Conservation (phyloP, 2,329 filamentous ascomycete species). For the Xylaria sp. region DNA sequence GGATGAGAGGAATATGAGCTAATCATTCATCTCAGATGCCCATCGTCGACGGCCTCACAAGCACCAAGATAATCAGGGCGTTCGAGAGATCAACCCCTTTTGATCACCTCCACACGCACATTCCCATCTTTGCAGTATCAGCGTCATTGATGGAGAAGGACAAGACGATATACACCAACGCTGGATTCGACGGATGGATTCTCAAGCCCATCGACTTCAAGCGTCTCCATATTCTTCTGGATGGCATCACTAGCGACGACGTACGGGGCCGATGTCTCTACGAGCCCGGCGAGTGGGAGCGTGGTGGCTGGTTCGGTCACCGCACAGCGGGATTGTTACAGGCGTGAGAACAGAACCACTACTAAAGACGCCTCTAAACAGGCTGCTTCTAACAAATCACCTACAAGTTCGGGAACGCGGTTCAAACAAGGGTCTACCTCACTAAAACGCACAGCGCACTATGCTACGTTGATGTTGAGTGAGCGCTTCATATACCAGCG, state of each 20-base stretch:
- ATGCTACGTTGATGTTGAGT: neutral
- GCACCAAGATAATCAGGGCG: slow-evolving; percentile 84
- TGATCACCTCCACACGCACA: slow-evolving; percentile 69
- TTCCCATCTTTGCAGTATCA: slow-evolving; percentile 88
- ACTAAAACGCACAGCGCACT: neutral
- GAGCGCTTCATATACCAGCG: slow-evolving; percentile 1
- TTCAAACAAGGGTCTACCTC: neutral
- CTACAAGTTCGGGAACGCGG: neutral
- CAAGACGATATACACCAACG: slow-evolving; percentile 74
- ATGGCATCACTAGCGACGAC: slow-evolving; percentile 72
- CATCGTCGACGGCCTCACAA: slow-evolving; percentile 84
- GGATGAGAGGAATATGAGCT: slow-evolving; percentile 1
- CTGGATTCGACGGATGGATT: slow-evolving; percentile 92
- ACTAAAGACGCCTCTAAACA: neutral
- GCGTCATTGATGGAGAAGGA: slow-evolving; percentile 81
- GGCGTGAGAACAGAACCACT: neutral
- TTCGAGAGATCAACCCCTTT: slow-evolving; percentile 71
- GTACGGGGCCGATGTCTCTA: slow-evolving; percentile 74
- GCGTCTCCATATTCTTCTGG: slow-evolving; percentile 74
- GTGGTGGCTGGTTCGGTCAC: slow-evolving; percentile 82
- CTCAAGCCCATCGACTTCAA: slow-evolving; percentile 88
- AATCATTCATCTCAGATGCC: slow-evolving; percentile 74
- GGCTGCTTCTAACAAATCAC: neutral
- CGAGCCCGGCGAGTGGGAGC: slow-evolving; percentile 78
- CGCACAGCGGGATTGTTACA: slow-evolving; percentile 6